phyloP scores from a whole-genome alignment of 768 basidiomycete species.

The Suillus placidus region DNA sequence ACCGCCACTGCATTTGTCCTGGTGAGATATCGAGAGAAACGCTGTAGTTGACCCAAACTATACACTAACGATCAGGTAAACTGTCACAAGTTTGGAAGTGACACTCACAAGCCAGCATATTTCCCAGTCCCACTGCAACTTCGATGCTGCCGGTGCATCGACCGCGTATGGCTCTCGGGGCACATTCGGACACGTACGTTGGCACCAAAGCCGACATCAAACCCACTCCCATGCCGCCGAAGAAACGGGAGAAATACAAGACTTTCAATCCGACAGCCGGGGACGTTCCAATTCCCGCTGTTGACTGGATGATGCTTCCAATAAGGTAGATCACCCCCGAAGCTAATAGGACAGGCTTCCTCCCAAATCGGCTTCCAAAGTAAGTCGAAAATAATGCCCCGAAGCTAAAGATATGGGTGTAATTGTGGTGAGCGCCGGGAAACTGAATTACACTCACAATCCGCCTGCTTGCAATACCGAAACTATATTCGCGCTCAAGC shows the following conservation, averaged over 20 bases:
- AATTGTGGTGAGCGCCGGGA: neutral
- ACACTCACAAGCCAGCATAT: constrained; percentile 39
- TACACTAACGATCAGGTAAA: neutral
- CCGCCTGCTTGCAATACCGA: constrained; percentile 40
- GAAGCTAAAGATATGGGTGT: constrained; percentile 19
- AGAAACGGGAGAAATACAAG: constrained; percentile 43
- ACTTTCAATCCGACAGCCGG: constrained; percentile 29
- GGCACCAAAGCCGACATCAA: constrained; percentile 39
- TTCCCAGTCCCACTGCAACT: constrained; percentile 35
- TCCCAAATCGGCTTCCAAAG: constrained; percentile 36
- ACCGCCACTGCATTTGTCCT: constrained; percentile 39
- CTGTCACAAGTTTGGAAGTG: neutral
- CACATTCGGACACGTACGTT: constrained; percentile 41
- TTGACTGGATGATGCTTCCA: constrained; percentile 37
- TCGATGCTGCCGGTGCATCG: constrained; percentile 39
- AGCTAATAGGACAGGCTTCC: constrained; percentile 35
- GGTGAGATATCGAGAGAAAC: constrained; percentile 28
- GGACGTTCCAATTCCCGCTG: constrained; percentile 35
- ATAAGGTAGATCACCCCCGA: constrained; percentile 37
- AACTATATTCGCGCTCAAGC: constrained; percentile 40
- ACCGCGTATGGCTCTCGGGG: constrained; percentile 40
- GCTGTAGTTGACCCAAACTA: constrained; percentile 42
- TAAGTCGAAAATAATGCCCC: constrained; percentile 33
- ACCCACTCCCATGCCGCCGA: constrained; percentile 52
- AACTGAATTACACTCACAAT: constrained; percentile 26